A percentile compares a stretch with the other conserved stretches of the same genome.
Conservation (phyloP, 2,329 filamentous ascomycete genomes). For the Endocalyx cinctus region DNA sequence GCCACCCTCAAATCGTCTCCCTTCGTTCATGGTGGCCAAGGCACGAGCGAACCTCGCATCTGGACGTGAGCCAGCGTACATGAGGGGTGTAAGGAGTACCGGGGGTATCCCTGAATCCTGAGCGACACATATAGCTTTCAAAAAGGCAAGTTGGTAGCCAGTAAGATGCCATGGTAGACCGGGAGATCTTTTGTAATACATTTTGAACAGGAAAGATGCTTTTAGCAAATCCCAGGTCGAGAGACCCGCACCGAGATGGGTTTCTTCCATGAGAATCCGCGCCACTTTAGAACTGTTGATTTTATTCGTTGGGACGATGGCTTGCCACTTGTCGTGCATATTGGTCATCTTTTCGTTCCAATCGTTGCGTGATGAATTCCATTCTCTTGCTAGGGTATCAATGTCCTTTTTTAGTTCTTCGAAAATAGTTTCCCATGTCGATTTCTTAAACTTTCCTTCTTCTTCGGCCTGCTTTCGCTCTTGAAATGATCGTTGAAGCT, state of each 20-base stretch:
- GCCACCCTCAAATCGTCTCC: slow-evolving; percentile 9
- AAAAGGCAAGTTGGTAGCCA: slow-evolving; percentile 41
- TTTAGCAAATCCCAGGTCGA: slow-evolving; percentile 46
- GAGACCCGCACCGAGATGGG: slow-evolving; percentile 20
- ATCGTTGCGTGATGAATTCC: slow-evolving; percentile 21
- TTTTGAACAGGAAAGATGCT: slow-evolving; percentile 43
- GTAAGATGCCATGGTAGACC: slow-evolving; percentile 44
- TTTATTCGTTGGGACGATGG: slow-evolving; percentile 35
- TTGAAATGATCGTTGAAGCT: slow-evolving; percentile 15
- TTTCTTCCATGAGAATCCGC: slow-evolving; percentile 24
- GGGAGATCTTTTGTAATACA: slow-evolving; percentile 21
- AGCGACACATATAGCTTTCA: slow-evolving; percentile 37
- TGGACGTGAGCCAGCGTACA: slow-evolving; percentile 21
- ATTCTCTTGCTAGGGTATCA: slow-evolving; percentile 21
- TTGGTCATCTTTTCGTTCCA: slow-evolving; percentile 24
- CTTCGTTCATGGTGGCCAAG: slow-evolving; percentile 14
- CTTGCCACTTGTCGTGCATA: slow-evolving; percentile 37
- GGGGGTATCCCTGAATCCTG: slow-evolving; percentile 12
- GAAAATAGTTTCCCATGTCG: slow-evolving; percentile 28
- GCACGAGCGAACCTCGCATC: slow-evolving; percentile 21
- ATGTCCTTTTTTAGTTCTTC: slow-evolving; percentile 31
- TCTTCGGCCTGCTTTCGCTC: slow-evolving; percentile 11
- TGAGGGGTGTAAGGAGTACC: slow-evolving; percentile 29
- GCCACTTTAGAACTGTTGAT: slow-evolving; percentile 20
- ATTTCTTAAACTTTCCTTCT: slow-evolving; percentile 8